Percentiles rank a stretch among this genome's conserved stretches.
Evolutionary conservation across 2,329 filamentous ascomycete species (phyloP).

Genomic region (Diaporthe nobilis): DNA sequence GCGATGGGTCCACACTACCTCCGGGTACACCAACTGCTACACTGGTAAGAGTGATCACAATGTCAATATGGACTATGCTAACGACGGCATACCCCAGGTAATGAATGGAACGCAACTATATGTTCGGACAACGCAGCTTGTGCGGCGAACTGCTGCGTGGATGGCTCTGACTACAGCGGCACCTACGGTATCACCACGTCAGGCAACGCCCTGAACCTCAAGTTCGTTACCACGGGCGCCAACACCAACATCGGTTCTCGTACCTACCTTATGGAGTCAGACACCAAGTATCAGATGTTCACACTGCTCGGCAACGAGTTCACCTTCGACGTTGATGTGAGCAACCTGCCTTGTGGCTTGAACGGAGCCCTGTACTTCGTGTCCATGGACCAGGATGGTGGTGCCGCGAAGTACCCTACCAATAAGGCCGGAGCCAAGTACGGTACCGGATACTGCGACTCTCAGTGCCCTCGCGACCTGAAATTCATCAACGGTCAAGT

Average conservation of each 20-base stretch:
- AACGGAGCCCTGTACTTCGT: slow-evolving; percentile 72
- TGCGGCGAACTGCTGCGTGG: slow-evolving; percentile 68
- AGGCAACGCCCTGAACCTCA: slow-evolving; percentile 63
- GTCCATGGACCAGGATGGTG: slow-evolving; percentile 50
- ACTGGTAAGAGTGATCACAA: background rate
- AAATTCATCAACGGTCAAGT: slow-evolving; percentile 60
- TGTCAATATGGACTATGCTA: too few species aligned
- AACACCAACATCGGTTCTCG: slow-evolving; percentile 66
- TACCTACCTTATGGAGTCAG: slow-evolving; percentile 74
- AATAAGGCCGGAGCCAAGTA: slow-evolving; percentile 58
- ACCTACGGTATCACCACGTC: slow-evolving; percentile 68
- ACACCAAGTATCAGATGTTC: slow-evolving; percentile 75
- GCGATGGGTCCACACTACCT: slow-evolving; percentile 67
- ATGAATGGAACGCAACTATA: slow-evolving; percentile 60
- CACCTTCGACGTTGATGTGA: slow-evolving; percentile 80
- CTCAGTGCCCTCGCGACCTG: slow-evolving; percentile 54
- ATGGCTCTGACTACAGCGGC: slow-evolving; percentile 65
- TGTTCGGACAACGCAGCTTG: slow-evolving; percentile 65
- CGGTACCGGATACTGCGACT: slow-evolving; percentile 62
- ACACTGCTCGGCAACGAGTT: slow-evolving; percentile 77
- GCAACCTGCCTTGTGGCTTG: slow-evolving; percentile 75
- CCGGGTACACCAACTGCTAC: slow-evolving; percentile 62
- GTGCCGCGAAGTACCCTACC: slow-evolving; percentile 55
- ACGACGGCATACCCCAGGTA: slow-evolving; percentile 49
- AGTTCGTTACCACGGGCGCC: slow-evolving; percentile 59